Evolutionary conservation across 257 asterid species (phyloP), one percentile per base, ranked within the genome.

Genomic region (Solanum rostratum): DNA sequence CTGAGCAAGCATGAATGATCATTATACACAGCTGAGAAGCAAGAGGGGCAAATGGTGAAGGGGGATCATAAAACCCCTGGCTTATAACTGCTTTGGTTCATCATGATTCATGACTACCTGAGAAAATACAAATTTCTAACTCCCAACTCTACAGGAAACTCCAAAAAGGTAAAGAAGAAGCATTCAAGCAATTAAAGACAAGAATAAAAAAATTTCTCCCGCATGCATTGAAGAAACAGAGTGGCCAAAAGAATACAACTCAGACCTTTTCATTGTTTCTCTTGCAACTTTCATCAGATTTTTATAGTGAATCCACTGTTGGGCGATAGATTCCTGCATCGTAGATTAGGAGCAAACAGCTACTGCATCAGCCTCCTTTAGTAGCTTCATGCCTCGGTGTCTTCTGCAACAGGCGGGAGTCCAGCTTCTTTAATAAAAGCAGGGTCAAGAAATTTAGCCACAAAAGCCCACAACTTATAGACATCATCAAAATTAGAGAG

Each of bases 391-490:
- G 87, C 89, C 81, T 93, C 97, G 1, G 84, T 89, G 46, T 94
- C 98, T 90, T 97, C 98, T 19, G 86, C 89, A 59, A 94, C 98
- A 2, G 98, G 83, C 6, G 96, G 92, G 76, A 95, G 94, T 49
- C 82, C 90, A 27, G 96, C 96, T 86, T 93, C 97, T 87, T 90
- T 94, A 86, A 91, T 94, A 78, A 95, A 95, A 6, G 88, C 85
- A 0, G 99, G 99, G 63, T 95, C 94, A 39, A 97, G 96, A 92
- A 97, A 97, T 74, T 90, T 95, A 2, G 98, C 99, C 85, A 95
- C 97, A 53, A 97, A 97, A 15, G 95, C 97, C 99, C 99, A 97
- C 91, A 97, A 87, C 87, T 95, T 95, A 41, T 93, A 97, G n/a
- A 95, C 99, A 84, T 97, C 99, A 27, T 92, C 98, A 62, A 97